A percentile compares a stretch with the other conserved stretches of the same genome.
These are phyloP conservation scores for Biscogniauxia marginata DNA, from an alignment of 2,329 filamentous ascomycete genomes.

Conservation along the genomic window DNA sequence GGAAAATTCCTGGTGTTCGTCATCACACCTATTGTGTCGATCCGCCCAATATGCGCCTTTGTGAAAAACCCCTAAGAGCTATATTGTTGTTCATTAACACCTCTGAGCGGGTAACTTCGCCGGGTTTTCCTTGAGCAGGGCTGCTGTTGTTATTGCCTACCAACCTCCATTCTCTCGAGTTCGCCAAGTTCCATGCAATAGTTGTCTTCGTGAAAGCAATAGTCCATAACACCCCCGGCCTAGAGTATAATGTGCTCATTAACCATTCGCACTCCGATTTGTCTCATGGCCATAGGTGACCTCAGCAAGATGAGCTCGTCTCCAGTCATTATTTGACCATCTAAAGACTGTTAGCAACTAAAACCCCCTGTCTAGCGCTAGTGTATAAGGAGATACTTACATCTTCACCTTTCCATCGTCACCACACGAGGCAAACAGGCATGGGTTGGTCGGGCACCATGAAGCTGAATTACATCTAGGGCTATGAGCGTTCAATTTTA, in stretches of 20 bases:
- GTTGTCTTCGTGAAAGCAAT: background rate
- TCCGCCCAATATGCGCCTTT: too few species aligned
- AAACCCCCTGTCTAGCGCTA: background rate
- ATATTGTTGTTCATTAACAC: too few species aligned
- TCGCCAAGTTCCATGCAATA: background rate
- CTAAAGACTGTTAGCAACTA: slow-evolving; percentile 24
- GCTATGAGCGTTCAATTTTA: slow-evolving; percentile 71
- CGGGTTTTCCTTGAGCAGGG: too few species aligned
- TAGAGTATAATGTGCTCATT: slow-evolving; percentile 7
- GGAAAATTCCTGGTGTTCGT: too few species aligned
- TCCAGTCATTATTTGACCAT: slow-evolving; percentile 39
- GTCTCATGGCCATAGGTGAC: slow-evolving; percentile 12
- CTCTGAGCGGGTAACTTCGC: too few species aligned
- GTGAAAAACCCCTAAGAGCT: too few species aligned
- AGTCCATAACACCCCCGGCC: background rate
- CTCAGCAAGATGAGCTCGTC: slow-evolving; percentile 17
- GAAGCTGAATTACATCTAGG: slow-evolving; percentile 81
- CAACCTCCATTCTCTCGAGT: too few species aligned
- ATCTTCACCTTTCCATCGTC: slow-evolving; percentile 85
- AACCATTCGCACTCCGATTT: slow-evolving; percentile 21
- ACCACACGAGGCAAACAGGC: slow-evolving; percentile 86
- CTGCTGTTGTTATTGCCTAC: too few species aligned
- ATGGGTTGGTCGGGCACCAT: slow-evolving; percentile 83
- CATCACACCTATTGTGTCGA: too few species aligned
- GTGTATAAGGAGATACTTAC: slow-evolving; percentile 50